Conservation (phyloP, 1,139 yeast genomes). For the Casaregolazyma lundiana region DNA sequence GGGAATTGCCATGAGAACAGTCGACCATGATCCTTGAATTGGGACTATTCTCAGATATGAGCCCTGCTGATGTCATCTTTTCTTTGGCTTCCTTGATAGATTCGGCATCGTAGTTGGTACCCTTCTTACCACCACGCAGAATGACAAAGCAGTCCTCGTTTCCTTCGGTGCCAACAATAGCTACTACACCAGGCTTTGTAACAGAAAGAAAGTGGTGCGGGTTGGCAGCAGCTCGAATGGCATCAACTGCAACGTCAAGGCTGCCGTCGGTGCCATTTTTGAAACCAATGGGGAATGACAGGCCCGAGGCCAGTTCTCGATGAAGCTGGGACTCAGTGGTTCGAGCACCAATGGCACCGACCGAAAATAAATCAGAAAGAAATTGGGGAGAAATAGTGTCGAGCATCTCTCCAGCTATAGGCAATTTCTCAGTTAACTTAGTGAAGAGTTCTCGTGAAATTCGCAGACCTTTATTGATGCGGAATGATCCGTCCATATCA, state of each 20-base stretch:
- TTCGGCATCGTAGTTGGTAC: slow-evolving; percentile 81
- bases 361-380: slow-evolving; percentile 79
- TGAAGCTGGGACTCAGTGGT: slow-evolving; percentile 96
- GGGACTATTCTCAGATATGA: slow-evolving; percentile 42
- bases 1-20: slow-evolving; percentile 95
- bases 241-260: slow-evolving; percentile 87
- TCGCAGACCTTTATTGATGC: slow-evolving; percentile 89
- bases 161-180: slow-evolving; percentile 93
- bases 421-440: slow-evolving; percentile 72
- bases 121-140: slow-evolving; percentile 90
- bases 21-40: slow-evolving; percentile 82
- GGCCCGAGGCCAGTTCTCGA: slow-evolving; percentile 91
- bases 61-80: slow-evolving; percentile 55
- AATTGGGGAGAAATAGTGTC: slow-evolving; percentile 96
- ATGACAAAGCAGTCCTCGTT: slow-evolving; percentile 87
- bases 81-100: slow-evolving; percentile 66
- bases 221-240: slow-evolving; percentile 85
- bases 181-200: slow-evolving; percentile 91
- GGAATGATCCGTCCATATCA: slow-evolving; percentile 88
- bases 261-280: slow-evolving; percentile 97
- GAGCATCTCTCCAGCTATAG: slow-evolving; percentile 96
- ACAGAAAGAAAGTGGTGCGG: slow-evolving; percentile 94
- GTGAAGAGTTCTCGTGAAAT: slow-evolving; percentile 84
- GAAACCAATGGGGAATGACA: slow-evolving; percentile 96
- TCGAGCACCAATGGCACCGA: slow-evolving; percentile 97